Percentiles rank a stretch among this genome's conserved stretches.
Conservation (phyloP, 192 early-diverging fungal species). For the Coemansia asiatica region DNA sequence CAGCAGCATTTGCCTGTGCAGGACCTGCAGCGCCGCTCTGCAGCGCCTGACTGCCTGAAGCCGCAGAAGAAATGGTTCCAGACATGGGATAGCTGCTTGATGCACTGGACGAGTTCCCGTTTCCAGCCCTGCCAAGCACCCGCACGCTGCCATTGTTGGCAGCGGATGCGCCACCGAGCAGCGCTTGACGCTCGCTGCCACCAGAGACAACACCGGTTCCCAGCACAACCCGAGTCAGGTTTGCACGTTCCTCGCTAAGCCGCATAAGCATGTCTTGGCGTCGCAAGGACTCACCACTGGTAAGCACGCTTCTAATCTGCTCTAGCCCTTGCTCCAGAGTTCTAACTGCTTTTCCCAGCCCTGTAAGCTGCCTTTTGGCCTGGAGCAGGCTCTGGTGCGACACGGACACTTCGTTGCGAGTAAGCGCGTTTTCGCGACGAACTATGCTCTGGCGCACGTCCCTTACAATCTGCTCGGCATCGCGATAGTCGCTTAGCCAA, state of each 20-base stretch:
- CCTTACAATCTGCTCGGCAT: constrained; percentile 61
- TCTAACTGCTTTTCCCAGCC: constrained; percentile 56
- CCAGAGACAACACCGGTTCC: constrained; percentile 31
- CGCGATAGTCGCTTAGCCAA: constrained; percentile 78
- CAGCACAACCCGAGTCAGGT: constrained; percentile 61
- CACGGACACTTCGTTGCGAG: constrained; percentile 71
- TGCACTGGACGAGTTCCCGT: constrained; percentile 1
- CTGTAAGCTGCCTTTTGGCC: constrained; percentile 68
- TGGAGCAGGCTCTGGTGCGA: constrained; percentile 78
- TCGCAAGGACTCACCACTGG: constrained; percentile 72
- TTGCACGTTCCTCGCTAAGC: constrained; percentile 69
- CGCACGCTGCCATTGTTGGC: constrained; percentile 14
- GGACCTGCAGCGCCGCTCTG: constrained; percentile 10
- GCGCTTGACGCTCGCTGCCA: constrained; percentile 29
- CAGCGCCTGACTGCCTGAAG: constrained; percentile 20
- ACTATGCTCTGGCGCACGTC: constrained; percentile 75
- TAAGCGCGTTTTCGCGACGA: constrained; percentile 69
- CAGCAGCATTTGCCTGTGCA: neutral
- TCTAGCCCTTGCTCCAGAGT: constrained; percentile 58
- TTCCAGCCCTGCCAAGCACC: constrained; percentile 38
- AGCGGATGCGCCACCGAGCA: constrained; percentile 30
- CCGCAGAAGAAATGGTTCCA: constrained; percentile 27
- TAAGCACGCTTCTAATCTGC: constrained; percentile 27
- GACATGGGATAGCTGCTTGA: constrained; percentile 23
- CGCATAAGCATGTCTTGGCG: constrained; percentile 76